A percentile compares a stretch with the other conserved stretches of the same genome.
Evolutionary conservation across 495 filamentous ascomycete genomes (phyloP).

Genomic region (Aspergillus olivimuriae): DNA sequence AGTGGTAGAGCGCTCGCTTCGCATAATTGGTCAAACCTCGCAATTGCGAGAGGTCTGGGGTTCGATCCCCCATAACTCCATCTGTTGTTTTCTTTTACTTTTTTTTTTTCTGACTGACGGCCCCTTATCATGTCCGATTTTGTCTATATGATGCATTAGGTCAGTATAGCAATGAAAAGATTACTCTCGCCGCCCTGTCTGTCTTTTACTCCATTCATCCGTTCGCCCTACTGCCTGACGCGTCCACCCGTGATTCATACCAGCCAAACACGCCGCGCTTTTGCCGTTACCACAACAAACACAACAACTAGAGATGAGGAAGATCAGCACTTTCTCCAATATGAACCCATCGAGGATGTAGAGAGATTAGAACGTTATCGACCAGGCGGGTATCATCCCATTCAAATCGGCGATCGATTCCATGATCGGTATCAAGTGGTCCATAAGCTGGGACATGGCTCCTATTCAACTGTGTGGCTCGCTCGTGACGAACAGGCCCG

Average conservation of each 20-base stretch:
- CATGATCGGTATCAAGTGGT: slow-evolving; percentile 28
- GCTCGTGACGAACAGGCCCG: slow-evolving; percentile 18
- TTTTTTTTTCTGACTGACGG: not conserved
- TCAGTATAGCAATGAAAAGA: no score
- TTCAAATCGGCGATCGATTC: slow-evolving; percentile 28
- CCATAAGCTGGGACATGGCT: slow-evolving; percentile 30
- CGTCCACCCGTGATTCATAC: no score
- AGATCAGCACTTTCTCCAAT: no score
- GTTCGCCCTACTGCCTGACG: no score
- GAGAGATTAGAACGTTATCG: slow-evolving; percentile 22
- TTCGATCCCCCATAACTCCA: not conserved
- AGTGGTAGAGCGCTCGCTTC: not conserved
- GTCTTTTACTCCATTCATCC: no score
- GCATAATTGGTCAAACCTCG: not conserved
- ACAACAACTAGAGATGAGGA: no score
- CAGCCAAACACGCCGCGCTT: no score
- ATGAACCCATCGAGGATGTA: slow-evolving; percentile 21
- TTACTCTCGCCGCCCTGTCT: no score
- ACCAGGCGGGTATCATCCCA: slow-evolving; percentile 28
- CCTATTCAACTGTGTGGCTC: slow-evolving; percentile 30
- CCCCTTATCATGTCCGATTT: no score
- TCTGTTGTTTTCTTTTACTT: not conserved
- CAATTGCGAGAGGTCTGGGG: not conserved
- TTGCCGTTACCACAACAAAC: no score
- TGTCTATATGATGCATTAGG: no score